Evolutionary conservation across 2,329 filamentous ascomycete genomes (phyloP).

Genomic region (Phaeoacremonium minimum): DNA sequence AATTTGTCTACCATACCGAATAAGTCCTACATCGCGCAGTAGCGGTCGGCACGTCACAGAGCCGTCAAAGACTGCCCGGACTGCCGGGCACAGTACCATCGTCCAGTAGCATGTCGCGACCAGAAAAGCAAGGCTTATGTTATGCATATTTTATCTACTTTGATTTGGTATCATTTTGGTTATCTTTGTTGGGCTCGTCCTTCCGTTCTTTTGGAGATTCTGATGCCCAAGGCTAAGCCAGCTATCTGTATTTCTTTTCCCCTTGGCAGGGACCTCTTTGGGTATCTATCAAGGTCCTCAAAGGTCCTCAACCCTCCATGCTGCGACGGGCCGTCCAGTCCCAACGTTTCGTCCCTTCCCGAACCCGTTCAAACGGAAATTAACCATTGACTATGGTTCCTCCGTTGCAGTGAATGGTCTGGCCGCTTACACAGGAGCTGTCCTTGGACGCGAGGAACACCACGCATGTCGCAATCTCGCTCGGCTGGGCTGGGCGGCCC

Average conservation of each 20-base stretch:
- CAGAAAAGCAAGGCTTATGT: no score
- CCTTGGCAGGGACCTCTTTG: slow-evolving; percentile 1
- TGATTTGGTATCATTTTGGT: no score
- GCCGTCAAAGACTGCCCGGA: no score
- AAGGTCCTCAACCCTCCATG: neutral
- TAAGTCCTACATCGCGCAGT: no score
- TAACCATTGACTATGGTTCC: slow-evolving; percentile 45
- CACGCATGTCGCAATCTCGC: slow-evolving; percentile 76
- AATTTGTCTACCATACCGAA: no score
- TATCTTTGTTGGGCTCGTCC: no score
- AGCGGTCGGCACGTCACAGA: no score
- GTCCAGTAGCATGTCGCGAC: no score
- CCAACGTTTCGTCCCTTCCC: neutral
- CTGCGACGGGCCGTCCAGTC: neutral
- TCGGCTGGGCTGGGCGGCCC: slow-evolving; percentile 73
- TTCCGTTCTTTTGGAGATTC: no score
- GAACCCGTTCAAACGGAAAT: slow-evolving; percentile 6
- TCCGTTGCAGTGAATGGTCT: slow-evolving; percentile 54
- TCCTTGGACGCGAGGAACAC: slow-evolving; percentile 76
- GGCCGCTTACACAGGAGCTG: slow-evolving; percentile 70
- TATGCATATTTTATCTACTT: no score
- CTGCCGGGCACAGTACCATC: no score
- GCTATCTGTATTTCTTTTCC: neutral
- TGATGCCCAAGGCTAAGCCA: no score
- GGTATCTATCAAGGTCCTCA: slow-evolving; percentile 4